phyloP scores from a whole-genome alignment of 176 grass and related monocot genomes.

The Secale cereale region DNA sequence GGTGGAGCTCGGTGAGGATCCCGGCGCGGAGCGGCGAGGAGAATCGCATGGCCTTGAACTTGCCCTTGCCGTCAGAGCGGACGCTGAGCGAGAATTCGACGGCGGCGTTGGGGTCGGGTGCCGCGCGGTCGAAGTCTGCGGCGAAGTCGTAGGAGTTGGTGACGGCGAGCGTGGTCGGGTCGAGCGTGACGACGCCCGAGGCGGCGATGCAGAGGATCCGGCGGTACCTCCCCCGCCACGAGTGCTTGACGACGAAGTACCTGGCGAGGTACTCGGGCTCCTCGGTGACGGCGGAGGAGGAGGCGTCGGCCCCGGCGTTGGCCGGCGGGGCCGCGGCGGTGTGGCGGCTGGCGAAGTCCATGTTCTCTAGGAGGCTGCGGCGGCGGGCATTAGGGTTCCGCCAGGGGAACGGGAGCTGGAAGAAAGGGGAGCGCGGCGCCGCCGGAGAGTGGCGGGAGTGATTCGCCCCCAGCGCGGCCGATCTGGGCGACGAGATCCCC shows the following conservation, averaged over 20 bases:
- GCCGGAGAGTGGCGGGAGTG: conserved; percentile 75
- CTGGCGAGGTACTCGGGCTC: conserved; percentile 93
- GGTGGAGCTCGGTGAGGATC: conserved; percentile 90
- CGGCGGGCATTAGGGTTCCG: conserved; percentile 68
- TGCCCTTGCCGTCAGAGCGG: conserved; percentile 65
- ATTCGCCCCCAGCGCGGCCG: conserved; percentile 95
- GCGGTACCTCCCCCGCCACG: conserved; percentile 90
- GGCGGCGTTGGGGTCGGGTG: conserved; percentile 45
- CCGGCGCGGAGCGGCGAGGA: conserved; percentile 78
- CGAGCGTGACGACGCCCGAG: conserved; percentile 77
- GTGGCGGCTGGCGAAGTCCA: conserved; percentile 97
- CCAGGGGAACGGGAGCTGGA: conserved; percentile 35
- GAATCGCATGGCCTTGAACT: conserved; percentile 82
- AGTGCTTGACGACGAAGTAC: conserved; percentile 89
- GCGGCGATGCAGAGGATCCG: conserved; percentile 82
- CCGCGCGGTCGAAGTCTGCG: conserved; percentile 64
- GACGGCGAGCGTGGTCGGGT: conserved; percentile 66
- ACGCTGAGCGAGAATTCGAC: conserved; percentile 76
- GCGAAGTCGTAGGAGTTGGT: conserved; percentile 86
- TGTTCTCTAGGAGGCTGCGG: conserved; percentile 33
- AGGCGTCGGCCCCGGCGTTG: conserved; percentile 29
- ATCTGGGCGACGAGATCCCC: conserved; percentile 60
- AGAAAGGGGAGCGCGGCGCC: conserved; percentile 23
- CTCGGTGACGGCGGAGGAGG: conserved; percentile 41
- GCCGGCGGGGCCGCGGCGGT: conserved; percentile 26